Base-by-base conservation (phyloP, 2,329 filamentous ascomycete genomes). In the Trichoderma sp. region DNA sequence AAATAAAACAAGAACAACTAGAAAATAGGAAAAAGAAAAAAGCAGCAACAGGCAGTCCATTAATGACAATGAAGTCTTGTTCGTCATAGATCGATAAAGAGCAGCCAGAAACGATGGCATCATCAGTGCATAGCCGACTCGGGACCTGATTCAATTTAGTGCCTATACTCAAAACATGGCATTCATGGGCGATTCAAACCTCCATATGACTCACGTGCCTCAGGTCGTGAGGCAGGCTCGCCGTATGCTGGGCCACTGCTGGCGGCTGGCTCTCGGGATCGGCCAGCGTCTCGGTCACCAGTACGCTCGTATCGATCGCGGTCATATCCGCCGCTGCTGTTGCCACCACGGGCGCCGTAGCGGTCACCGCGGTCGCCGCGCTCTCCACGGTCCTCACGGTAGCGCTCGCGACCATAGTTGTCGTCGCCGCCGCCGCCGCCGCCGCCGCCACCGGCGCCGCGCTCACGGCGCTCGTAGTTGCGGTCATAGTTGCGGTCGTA, bases 401-500 rank as follows among this genome's bases (percentile, higher is more conserved):
- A 81, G 60, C 81, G 80, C 58, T 83, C 81, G 18, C 81, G 80
- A 39, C 79, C 78, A 62, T 81, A 81, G 7, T 82, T 82, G 15
- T 83, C 83, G 56, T 78, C 82, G 43, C 18, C 43, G 43, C 39
- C 82, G 36, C 39, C 43, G 43, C 39, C 82, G 36, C 39, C 39
- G 39, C 39, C 15, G 36, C 36, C 39, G 18, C 39, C 18, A 7
- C 15, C 36, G 6, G 15, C 36, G 3, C 39, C 39, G 73, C 84
- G 79, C 39, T 83, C 83, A 72, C 87, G 85, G 43, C 86, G 84
- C 58, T 88, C 86, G 70, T 85, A 84, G 67, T 83, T 88, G 76
- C 90, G 89, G 72, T 90, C 87, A 81, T 82, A 87, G 80, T 83
- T 86, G 75, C 90, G 89, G 72, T 90, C 87, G 81, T 82, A 87